A percentile compares a stretch with the other conserved stretches of the same genome.
Evolutionary conservation across 73 alveolate species (phyloP).

Genomic region (Tetrahymena borealis): DNA sequence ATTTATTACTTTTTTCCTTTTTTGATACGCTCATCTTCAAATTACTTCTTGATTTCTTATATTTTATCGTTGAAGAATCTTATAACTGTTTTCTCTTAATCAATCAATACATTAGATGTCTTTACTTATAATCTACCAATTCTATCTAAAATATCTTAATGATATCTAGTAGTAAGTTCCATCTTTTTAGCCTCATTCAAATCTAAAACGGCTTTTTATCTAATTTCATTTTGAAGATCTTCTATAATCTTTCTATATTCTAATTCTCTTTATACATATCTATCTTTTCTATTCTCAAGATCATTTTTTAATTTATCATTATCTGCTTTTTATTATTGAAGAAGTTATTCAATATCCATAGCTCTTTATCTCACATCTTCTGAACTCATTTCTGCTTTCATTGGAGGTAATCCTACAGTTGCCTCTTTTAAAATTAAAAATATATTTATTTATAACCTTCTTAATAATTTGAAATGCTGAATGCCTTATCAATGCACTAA

Average conservation of each 20-base stretch:
- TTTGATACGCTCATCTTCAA: conserved; percentile 42
- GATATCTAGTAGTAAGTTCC: conserved; percentile 27
- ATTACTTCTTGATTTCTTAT: conserved; percentile 34
- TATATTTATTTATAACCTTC: neutral
- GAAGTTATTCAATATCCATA: conserved; percentile 28
- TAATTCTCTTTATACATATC: conserved; percentile 72
- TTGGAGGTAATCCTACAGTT: neutral
- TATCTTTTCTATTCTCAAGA: conserved; percentile 51
- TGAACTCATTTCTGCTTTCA: conserved; percentile 47
- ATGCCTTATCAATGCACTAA: too few species aligned
- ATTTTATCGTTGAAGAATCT: conserved; percentile 40
- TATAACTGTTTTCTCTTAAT: conserved; percentile 38
- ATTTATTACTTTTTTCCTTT: conserved; percentile 23
- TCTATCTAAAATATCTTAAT: conserved; percentile 22
- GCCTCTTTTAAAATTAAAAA: neutral
- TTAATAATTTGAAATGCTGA: neutral
- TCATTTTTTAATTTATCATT: conserved; percentile 45
- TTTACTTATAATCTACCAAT: conserved; percentile 12
- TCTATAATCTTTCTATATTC: conserved; percentile 72
- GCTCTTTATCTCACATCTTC: conserved; percentile 63
- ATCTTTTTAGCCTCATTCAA: conserved; percentile 25
- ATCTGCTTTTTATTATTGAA: conserved; percentile 29
- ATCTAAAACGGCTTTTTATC: conserved; percentile 33
- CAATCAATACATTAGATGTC: conserved; percentile 33
- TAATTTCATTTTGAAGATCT: conserved; percentile 48